Evolutionary conservation across 2,329 filamentous ascomycete species (phyloP).

Genomic region (Fusarium dimerum): DNA sequence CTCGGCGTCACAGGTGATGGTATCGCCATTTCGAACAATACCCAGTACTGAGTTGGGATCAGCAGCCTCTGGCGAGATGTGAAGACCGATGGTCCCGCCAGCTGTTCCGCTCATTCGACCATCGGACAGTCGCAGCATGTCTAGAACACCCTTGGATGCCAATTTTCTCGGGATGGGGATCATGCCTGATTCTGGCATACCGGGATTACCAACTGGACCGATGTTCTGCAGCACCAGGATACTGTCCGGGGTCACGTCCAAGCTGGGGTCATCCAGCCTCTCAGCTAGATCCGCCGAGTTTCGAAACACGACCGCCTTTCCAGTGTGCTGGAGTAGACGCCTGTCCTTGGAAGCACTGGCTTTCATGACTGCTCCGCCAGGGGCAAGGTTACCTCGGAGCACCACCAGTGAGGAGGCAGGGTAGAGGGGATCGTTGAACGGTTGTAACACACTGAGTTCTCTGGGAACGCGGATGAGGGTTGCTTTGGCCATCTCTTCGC

Average conservation of each 20-base stretch:
- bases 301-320: slow-evolving; percentile 63
- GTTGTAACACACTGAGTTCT: slow-evolving; percentile 58
- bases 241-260: slow-evolving; percentile 60
- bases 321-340: slow-evolving; percentile 47
- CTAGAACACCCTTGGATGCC: slow-evolving; percentile 71
- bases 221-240: slow-evolving; percentile 87
- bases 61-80: slow-evolving; percentile 84
- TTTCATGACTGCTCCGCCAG: slow-evolving; percentile 82
- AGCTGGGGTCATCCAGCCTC: slow-evolving; percentile 56
- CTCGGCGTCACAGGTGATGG: slow-evolving; percentile 75
- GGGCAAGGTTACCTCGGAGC: slow-evolving; percentile 79
- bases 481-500: slow-evolving; percentile 72
- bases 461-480: slow-evolving; percentile 56
- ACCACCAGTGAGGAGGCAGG: slow-evolving; percentile 78
- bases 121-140: slow-evolving; percentile 84
- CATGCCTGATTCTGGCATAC: slow-evolving; percentile 83
- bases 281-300: slow-evolving; percentile 74
- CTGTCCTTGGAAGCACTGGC: slow-evolving; percentile 85
- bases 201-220: slow-evolving; percentile 84
- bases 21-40: slow-evolving; percentile 73
- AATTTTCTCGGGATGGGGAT: slow-evolving; percentile 72
- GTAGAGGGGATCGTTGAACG: slow-evolving; percentile 67
- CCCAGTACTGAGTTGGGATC: slow-evolving; percentile 75
- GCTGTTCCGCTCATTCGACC: slow-evolving; percentile 84
- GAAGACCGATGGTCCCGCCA: slow-evolving; percentile 87